These are phyloP conservation scores for Haberlea rhodopensis DNA, from an alignment of 257 asterid species.

Conservation along the genomic window DNA sequence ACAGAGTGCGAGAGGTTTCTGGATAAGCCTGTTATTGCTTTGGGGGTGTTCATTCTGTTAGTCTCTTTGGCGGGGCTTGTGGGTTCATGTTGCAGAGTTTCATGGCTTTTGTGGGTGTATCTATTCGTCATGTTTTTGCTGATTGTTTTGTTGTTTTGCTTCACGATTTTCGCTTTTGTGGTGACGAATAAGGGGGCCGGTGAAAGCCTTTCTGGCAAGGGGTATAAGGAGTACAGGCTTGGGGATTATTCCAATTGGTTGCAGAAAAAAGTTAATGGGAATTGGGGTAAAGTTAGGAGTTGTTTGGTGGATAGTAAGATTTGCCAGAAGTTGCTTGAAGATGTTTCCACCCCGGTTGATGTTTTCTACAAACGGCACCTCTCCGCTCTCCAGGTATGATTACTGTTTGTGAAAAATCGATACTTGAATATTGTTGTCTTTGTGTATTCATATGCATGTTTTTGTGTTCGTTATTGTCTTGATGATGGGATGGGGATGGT, in stretches of 20 bases:
- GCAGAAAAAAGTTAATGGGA: constrained; percentile 45
- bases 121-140: constrained; percentile 70
- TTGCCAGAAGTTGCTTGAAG: constrained; percentile 34
- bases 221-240: no score
- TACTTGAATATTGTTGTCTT: not conserved
- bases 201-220: constrained; percentile 29
- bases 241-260: no score
- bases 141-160: constrained; percentile 57
- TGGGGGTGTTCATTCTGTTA: constrained; percentile 66
- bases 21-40: constrained; percentile 63
- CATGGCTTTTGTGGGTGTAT: constrained; percentile 80
- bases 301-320: constrained; percentile 47
- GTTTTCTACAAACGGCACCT: constrained; percentile 34
- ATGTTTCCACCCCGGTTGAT: constrained; percentile 25
- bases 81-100: no score
- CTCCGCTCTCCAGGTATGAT: constrained; percentile 53
- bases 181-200: constrained; percentile 63
- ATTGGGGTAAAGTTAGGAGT: constrained; percentile 46
- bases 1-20: constrained; percentile 80
- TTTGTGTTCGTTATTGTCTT: no score
- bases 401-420: not conserved
- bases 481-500: no score
- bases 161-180: no score
- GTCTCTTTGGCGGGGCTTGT: constrained; percentile 84
- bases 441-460: constrained; percentile 12